These are phyloP conservation scores for Podila epicladia DNA, from an alignment of 192 early-diverging fungal genomes.

Conservation along the genomic window DNA sequence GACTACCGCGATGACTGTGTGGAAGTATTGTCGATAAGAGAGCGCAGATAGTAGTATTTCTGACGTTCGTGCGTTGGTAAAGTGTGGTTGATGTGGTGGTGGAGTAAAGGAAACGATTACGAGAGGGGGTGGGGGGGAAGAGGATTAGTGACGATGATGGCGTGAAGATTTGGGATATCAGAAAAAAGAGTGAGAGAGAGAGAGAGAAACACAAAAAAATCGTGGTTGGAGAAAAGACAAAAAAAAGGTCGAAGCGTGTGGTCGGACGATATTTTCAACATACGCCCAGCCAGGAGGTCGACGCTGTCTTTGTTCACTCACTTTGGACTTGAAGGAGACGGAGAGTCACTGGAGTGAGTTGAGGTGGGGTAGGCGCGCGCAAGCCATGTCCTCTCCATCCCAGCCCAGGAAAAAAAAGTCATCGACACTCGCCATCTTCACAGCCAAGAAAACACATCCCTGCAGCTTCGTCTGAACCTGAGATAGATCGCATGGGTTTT, in stretches of 20 bases:
- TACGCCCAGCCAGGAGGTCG: background rate
- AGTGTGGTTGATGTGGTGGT: constrained; percentile 11
- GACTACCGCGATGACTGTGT: too few relatives aligned
- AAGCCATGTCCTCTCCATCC: background rate
- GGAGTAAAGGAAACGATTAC: constrained; percentile 5
- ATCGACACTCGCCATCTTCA: too few relatives aligned
- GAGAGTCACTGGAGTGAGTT: background rate
- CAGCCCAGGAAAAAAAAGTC: too few relatives aligned
- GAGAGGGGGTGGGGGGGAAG: constrained; percentile 4
- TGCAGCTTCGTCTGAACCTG: too few relatives aligned
- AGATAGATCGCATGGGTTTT: too few relatives aligned
- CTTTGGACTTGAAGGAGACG: too few relatives aligned
- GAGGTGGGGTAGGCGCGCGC: background rate
- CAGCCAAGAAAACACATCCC: too few relatives aligned
- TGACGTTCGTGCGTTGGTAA: too few relatives aligned
- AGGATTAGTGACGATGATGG: background rate
- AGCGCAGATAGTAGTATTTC: too few relatives aligned
- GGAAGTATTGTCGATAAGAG: too few relatives aligned
- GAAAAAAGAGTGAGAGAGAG: background rate
- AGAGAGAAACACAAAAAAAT: background rate
- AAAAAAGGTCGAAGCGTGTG: background rate
- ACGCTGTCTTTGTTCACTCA: background rate
- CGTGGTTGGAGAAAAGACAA: background rate
- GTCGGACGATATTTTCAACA: background rate
- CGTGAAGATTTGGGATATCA: background rate